Base-by-base conservation (phyloP, 2,329 filamentous ascomycete genomes). In the Calonectria honghensis region DNA sequence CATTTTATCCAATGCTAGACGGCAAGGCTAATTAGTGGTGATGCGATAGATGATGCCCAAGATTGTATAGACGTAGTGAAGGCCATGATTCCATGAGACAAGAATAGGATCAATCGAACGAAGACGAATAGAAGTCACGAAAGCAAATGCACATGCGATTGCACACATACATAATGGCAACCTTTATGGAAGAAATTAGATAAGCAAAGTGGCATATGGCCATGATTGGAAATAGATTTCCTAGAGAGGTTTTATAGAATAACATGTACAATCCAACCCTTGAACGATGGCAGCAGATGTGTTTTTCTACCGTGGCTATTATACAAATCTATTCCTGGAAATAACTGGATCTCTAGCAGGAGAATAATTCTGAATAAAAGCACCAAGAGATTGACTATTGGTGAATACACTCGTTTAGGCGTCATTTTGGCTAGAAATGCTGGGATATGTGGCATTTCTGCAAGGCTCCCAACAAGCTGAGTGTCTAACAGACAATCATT, bases 1-100 rank as follows among this genome's bases (percentile, higher is more conserved):
- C 11, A 24, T 32, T 64, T 16, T 18, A 29, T 24, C 7, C 7
- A 6, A 24, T 35, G 10, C 20, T 11, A 39, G n/a, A 39, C 41
- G 27, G 70, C n/a, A 10, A 7, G 24, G 6, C 57, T 70, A 31
- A 70, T 63, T n/a, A 41, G 52, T 45, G 50, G 52, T 29, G 37
- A 14, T 64, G 63, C 18, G 41, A 37, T 41, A 84, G 83, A 78
- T 84, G 76, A 84, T 84, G 83, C 82, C 82, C 37, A 78, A 76
- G 61, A 81, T 82, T 69, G 73, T 61, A 48, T 83, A 81, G 71
- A 73, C 64, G 57, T n/a, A 37, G 57, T 29, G 39, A 77, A 57
- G 70, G 70, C 66, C 70, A 63, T 27, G 50, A 64, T 50, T n/a
- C 27, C 63, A 72, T 68, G 50, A 35, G 32, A 64, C 31, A 63